Conservation (phyloP, 352 stramenopile genomes). For the Phytophthora syringae region DNA sequence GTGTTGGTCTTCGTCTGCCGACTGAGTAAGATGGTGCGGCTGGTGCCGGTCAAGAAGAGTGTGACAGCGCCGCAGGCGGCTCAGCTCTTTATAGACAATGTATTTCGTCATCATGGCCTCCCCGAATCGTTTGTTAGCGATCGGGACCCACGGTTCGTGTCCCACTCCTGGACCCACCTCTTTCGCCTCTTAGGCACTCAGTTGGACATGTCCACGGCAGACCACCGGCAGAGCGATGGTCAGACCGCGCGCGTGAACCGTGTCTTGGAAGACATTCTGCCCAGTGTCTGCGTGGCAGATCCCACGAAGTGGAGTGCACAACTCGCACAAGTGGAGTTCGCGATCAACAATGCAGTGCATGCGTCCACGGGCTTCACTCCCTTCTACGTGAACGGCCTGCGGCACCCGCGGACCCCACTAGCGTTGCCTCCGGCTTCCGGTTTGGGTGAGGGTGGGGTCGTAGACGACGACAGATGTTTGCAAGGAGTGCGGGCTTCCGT, state of each 20-base stretch:
- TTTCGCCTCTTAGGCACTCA: neutral
- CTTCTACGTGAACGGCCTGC: neutral
- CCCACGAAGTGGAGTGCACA: neutral
- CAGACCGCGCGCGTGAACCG: neutral
- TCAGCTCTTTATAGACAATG: neutral
- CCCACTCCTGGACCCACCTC: neutral
- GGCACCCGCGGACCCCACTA: neutral
- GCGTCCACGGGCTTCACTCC: neutral
- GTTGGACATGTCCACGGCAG: neutral
- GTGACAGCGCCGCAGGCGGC: neutral
- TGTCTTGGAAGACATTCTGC: neutral
- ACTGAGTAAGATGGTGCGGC: neutral
- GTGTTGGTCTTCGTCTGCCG: neutral
- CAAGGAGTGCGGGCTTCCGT: neutral
- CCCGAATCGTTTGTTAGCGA: neutral
- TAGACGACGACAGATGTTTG: neutral
- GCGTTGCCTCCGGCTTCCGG: neutral
- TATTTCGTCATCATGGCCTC: neutral
- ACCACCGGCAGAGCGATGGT: constrained; percentile 2
- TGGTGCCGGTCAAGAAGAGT: neutral
- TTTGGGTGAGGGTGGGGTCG: neutral
- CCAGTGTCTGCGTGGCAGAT: neutral
- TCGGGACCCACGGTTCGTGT: neutral
- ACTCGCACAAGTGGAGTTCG: neutral
- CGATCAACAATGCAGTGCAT: neutral